Conservation (phyloP, 257 asterid genomes). For the Solanum microdontum region DNA sequence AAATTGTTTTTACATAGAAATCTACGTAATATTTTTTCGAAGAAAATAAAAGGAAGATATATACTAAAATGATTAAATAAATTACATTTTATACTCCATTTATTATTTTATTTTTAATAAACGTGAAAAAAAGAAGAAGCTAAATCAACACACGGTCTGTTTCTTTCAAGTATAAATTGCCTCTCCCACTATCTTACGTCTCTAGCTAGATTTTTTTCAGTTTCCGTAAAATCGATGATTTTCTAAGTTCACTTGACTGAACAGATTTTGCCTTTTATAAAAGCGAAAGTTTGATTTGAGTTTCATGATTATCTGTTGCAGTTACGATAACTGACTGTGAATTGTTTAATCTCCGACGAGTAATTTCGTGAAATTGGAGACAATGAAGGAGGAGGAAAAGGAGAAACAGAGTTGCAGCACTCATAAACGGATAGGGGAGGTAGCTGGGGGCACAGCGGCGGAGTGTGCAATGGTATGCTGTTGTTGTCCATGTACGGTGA, state of each 20-base stretch:
- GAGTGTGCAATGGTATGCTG: conserved; percentile 84
- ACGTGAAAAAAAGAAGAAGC: not conserved
- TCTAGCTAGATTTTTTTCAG: not conserved
- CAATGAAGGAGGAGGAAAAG: not conserved
- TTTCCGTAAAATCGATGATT: not conserved
- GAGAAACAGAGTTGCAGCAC: conserved; percentile 6
- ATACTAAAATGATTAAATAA: not conserved
- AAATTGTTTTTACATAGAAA: not conserved
- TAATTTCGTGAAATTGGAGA: conserved; percentile 1
- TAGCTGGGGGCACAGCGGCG: conserved; percentile 75
- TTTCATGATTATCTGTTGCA: not conserved
- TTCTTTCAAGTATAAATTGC: not conserved
- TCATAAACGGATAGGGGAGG: conserved; percentile 39
- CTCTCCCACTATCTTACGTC: not conserved
- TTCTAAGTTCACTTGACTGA: not conserved
- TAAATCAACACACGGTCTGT: not conserved
- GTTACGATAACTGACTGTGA: not conserved
- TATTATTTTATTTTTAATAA: too few relatives aligned
- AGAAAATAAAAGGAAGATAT: too few relatives aligned
- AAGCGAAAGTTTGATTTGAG: not conserved
- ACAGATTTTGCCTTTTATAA: not conserved
- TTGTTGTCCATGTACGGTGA: conserved; percentile 64
- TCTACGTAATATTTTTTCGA: too few relatives aligned
- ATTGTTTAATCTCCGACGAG: not conserved
- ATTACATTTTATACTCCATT: not conserved